Base-by-base conservation (phyloP, 129 eudicot genomes). In the Rutidosis leptorrhynchoides region DNA sequence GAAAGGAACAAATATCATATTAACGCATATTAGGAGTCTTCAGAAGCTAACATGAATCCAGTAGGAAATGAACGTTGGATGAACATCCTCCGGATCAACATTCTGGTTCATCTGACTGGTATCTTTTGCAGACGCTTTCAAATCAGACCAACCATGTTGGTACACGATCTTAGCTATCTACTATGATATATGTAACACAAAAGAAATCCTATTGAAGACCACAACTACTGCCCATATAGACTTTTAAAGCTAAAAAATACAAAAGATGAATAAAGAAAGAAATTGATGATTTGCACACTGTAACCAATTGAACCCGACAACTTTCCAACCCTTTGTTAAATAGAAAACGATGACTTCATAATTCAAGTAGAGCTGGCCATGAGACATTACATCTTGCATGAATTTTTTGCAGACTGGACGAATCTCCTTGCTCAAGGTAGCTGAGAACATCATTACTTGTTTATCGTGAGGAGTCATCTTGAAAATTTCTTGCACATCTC, bases 401-500 rank as follows among this genome's bases (percentile, higher is more conserved):
- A 93, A 93, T 71, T 93, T 93, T 81, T 93, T 93, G 98, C 98
- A 93, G 64, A 93, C 96, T 0, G 98, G 98, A 12, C 98, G 98
- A 69, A 93, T 93, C 71, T 84, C 98, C 86, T 93, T 93, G 95
- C 98, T 88, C 69, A 93, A 80, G 1, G 98, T 93, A 27, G 98
- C 98, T 6, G 98, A 93, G 72, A 93, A 93, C 98, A 93, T 93
- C 98, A 93, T 93, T 15, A 93, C 98, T 86, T 93, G 98, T 83
- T 93, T 93, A 65, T 93, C 98, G 73, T 93, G 98, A 21, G 98
- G 98, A 12, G 98, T 93, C 98, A 93, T 93, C 82, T 86, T 93
- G 79, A 93, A 93, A 14, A 93, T 93, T 80, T 88, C 98, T 79
- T 93, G 98, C 74, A 93, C 98, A 29, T 93, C 98, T 77, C 89